Base-by-base conservation (phyloP, 257 asterid species). In the Gentiana straminea region DNA sequence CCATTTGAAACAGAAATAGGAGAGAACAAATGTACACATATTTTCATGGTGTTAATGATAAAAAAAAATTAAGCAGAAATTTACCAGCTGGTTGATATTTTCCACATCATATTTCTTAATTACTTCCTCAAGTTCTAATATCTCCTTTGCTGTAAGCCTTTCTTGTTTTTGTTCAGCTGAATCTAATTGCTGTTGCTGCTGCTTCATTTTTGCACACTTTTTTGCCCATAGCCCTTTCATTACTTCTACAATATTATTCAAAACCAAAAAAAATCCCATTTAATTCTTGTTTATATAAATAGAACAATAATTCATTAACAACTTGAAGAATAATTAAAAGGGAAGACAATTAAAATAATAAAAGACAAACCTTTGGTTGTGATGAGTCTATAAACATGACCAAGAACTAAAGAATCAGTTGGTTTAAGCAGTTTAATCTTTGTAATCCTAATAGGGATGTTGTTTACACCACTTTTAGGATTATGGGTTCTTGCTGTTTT, bases 221-320 rank as follows among this genome's bases (percentile, higher is more conserved):
- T 86, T 89, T 3, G 86, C 94, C 73, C 77, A 74, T 68, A 90
- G 36, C 5, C 94, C 96, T 59, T 86, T 86, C 97, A 82, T 80
- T 58, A 84, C 75, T 54, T 73, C 83, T 77, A 38, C 2, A 64
- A 64, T 41, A 5, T 3, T 41, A 41, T 41, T 41, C 46, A 41
- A 41, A 5, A 12, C 47, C 3, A 61, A 15, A 35, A 46, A 36
- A 49, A 56, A 41, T 41, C 9, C 24, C 24, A 24, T 24, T 24
- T 24, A 24, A 24, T 24, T 24, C 24, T 24, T 24, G 24, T 24
- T 24, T 24, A 24, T 15, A 51, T 51, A 12, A 5, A 24, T 13
- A 51, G 33, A 7, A 11, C 9, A 8, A 47, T 8, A 11, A 2
- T 47, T 13, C 50, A 47, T n/a, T 5, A 9, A 13, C 15, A 45